These are phyloP conservation scores for Diphasiastrum complanatum DNA, from an alignment of 83 land plant species.

Conservation along the genomic window DNA sequence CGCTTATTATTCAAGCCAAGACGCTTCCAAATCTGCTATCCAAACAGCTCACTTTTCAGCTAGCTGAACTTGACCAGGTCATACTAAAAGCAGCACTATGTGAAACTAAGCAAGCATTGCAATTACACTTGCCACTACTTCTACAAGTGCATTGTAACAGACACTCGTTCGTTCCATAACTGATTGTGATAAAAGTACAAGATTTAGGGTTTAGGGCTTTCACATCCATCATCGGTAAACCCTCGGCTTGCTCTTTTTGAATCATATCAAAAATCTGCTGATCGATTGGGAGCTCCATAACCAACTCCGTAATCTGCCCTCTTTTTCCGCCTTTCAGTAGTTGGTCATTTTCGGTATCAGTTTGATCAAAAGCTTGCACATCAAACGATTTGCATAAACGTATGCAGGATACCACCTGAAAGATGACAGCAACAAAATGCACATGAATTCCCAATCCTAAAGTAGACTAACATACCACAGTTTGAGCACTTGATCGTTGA, in stretches of 20 bases:
- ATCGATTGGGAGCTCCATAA: constrained; percentile 73
- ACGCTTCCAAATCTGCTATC: constrained; percentile 53
- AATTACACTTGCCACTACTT: too few species aligned
- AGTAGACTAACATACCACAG: too few species aligned
- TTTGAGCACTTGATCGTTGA: too few species aligned
- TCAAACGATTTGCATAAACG: constrained; percentile 67
- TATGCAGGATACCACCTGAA: constrained; percentile 61
- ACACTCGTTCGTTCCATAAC: too few species aligned
- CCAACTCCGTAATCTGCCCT: constrained; percentile 58
- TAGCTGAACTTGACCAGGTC: too few species aligned
- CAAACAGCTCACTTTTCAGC: constrained; percentile 5
- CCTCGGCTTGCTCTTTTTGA: constrained; percentile 62
- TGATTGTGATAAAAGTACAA: background rate
- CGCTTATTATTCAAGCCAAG: constrained; percentile 72
- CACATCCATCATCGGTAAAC: constrained; percentile 66
- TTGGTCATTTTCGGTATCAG: constrained; percentile 28
- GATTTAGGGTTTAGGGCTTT: background rate
- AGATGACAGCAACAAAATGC: too few species aligned
- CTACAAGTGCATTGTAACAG: too few species aligned
- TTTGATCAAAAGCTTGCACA: constrained; percentile 38
- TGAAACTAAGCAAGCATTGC: too few species aligned
- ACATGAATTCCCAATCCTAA: too few species aligned
- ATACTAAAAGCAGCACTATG: too few species aligned
- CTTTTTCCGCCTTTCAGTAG: constrained; percentile 43
- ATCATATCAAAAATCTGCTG: constrained; percentile 82